Evolutionary conservation across 140 eudicot species (phyloP).

Genomic region (Senecio squalidus): DNA sequence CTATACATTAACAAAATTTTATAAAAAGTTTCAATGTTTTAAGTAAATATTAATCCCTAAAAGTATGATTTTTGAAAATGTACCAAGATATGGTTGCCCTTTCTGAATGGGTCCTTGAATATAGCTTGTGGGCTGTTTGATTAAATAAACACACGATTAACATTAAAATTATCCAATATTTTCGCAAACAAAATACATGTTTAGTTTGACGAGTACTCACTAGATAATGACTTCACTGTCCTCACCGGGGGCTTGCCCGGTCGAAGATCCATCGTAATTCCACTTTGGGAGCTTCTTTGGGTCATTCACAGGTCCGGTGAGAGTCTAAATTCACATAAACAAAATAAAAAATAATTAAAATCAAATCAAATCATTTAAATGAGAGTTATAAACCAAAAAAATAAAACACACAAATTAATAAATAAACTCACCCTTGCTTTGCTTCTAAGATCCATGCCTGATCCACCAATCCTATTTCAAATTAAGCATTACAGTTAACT

Average conservation of each 20-base stretch:
- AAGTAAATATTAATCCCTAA: not conserved
- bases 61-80: conserved; percentile 15
- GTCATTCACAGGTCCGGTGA: conserved; percentile 52
- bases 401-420: too few relatives aligned
- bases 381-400: not conserved
- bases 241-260: conserved; percentile 89
- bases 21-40: not conserved
- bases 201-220: conserved; percentile 33
- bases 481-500: too few relatives aligned
- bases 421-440: conserved; percentile 69
- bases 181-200: not conserved
- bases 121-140: conserved; percentile 82
- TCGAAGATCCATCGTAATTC: conserved; percentile 83
- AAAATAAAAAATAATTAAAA: not conserved
- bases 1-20: conserved; percentile 22
- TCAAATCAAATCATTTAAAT: not conserved
- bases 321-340: conserved; percentile 38
- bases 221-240: conserved; percentile 87
- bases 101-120: conserved; percentile 85
- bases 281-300: conserved; percentile 76
- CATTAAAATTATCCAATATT: not conserved
- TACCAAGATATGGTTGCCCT: conserved; percentile 78
- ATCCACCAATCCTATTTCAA: conserved; percentile 74
- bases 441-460: conserved; percentile 87
- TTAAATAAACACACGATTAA: conserved; percentile 7